Evolutionary conservation across 2,329 filamentous ascomycete species (phyloP).

Genomic region (Apiospora pterosperma): DNA sequence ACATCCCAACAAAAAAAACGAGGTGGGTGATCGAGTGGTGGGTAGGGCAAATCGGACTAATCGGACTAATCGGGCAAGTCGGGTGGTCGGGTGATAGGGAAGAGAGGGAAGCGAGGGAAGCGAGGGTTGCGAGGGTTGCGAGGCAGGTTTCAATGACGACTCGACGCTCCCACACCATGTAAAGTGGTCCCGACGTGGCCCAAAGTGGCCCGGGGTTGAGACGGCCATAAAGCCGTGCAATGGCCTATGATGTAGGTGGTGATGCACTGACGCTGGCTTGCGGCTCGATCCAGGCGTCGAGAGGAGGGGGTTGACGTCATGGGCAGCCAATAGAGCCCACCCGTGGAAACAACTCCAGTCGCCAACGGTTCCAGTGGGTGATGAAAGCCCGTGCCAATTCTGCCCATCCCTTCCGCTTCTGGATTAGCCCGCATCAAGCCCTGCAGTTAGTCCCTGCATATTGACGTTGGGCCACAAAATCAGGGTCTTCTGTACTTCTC

Average conservation of each 20-base stretch:
- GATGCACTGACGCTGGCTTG: conserved; percentile 17
- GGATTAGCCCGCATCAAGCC: not conserved
- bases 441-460: conserved; percentile 13
- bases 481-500: conserved; percentile 6
- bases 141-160: not conserved
- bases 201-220: not conserved
- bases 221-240: not conserved
- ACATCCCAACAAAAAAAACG: too few relatives aligned
- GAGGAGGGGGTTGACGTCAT: conserved; percentile 17
- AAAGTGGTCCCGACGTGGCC: not conserved
- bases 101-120: too few relatives aligned
- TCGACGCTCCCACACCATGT: not conserved
- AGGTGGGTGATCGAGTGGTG: too few relatives aligned
- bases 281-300: conserved; percentile 7
- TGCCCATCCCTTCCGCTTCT: not conserved
- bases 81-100: too few relatives aligned
- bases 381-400: not conserved
- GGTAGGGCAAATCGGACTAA: too few relatives aligned
- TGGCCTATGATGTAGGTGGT: conserved; percentile 24
- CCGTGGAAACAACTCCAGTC: not conserved
- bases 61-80: too few relatives aligned
- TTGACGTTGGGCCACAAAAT: conserved; percentile 11
- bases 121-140: too few relatives aligned
- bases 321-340: not conserved
- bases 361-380: not conserved